A percentile compares a stretch with the other conserved stretches of the same genome.
phyloP scores from a whole-genome alignment of 108 stramenopile species.

The Aureococcus anophagefferens region DNA sequence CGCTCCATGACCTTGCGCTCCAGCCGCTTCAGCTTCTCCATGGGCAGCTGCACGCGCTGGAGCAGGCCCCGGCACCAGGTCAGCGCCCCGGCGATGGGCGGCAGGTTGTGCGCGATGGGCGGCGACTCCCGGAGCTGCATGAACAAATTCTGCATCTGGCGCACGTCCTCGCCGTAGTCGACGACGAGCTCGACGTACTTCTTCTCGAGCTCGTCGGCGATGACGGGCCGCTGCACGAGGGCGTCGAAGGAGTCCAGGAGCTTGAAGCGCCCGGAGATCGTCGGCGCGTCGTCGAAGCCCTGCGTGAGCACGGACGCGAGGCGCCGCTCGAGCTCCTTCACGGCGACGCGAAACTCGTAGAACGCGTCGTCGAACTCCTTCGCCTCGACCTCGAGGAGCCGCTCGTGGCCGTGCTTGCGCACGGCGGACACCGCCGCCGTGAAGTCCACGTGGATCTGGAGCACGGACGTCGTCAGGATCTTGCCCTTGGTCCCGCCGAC shows the following conservation, averaged over 20 bases:
- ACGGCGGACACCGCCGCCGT: slow-evolving; percentile 15
- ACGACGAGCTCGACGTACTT: slow-evolving; percentile 24
- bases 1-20: slow-evolving; percentile 28
- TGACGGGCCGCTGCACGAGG: slow-evolving; percentile 19
- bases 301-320: slow-evolving; percentile 26
- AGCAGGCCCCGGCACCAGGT: slow-evolving; percentile 34
- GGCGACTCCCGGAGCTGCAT: slow-evolving; percentile 12
- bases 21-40: slow-evolving; percentile 27
- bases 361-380: slow-evolving; percentile 35
- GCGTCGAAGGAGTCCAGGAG: slow-evolving; percentile 34
- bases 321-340: slow-evolving; percentile 33
- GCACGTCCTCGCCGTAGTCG: slow-evolving; percentile 15
- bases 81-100: slow-evolving; percentile 38
- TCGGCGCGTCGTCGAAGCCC: slow-evolving; percentile 35
- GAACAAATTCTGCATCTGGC: slow-evolving; percentile 23
- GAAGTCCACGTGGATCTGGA: slow-evolving; percentile 29
- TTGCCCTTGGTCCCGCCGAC: slow-evolving; percentile 46
- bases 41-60: slow-evolving; percentile 26
- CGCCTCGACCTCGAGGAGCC: slow-evolving; percentile 19
- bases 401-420: slow-evolving; percentile 13
- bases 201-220: slow-evolving; percentile 36
- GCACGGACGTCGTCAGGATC: slow-evolving; percentile 29
- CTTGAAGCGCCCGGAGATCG: slow-evolving; percentile 26
- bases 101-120: slow-evolving; percentile 24
- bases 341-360: slow-evolving; percentile 29